Evolutionary conservation across 2,329 filamentous ascomycete species (phyloP), one percentile per base, ranked within the genome.

Genomic region (Coniella vitis): DNA sequence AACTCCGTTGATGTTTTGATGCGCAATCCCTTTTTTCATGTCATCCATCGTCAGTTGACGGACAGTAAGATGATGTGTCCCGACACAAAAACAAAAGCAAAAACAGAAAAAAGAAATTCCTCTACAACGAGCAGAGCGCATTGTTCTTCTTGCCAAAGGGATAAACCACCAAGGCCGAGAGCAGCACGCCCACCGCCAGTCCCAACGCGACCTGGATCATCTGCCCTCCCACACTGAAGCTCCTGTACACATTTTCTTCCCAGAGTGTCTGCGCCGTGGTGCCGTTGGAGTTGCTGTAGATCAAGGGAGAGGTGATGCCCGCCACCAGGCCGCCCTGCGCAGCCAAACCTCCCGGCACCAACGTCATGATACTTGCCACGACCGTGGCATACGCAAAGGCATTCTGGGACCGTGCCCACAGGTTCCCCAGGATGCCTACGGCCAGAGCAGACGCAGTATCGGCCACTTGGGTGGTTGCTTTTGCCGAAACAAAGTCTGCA

Each of bases 351-450:
- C 38, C 46, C 4, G 50, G 47, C 1, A 48, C 53, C 7, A 53
- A 21, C 3, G 32, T 31, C 41, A 44, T 44, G 10, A 48, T 50
- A 12, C 50, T 43, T 1, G 49, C 50, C 34, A 54, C 50, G 14
- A 50, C 46, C 9, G 44, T 38, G 12, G 44, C 47, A 35, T 53
- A 50, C 3, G 47, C 47, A 31, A 53, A 53, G 1, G 40, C 50
- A 21, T 34, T 44, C 29, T 50, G 47, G 2, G 44, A 48, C 12
- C 53, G 47, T 13, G 50, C 50, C 53, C 50, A 53, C 16, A 53
- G 38, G 37, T 53, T 47, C n/a, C 53, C 50, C 1, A 54, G 44
- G 14, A 53, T 40, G 16, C 53, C 47, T 4, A 54, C 38, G 8
- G 38, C 40, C 16, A 50, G 47, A 12, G 53, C 53, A 3, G 50